Evolutionary conservation across 352 stramenopile species (phyloP).

Genomic region (Phytophthora crassamura): DNA sequence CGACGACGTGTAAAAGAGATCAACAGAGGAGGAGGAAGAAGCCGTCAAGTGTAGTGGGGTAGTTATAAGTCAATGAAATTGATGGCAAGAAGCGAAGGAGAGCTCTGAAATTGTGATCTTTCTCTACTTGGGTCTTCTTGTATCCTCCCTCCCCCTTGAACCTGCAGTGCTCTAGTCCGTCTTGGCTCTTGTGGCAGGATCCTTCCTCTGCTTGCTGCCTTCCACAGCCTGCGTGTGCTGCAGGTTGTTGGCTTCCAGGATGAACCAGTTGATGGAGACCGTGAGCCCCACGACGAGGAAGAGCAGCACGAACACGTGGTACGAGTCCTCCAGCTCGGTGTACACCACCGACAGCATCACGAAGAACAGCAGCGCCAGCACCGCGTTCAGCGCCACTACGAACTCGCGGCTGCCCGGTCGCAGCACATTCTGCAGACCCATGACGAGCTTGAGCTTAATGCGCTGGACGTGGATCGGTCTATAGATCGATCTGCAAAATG

Average conservation of each 20-base stretch:
- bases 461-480: no score
- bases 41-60: constrained; percentile 3
- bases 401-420: constrained; percentile 80
- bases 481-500: no score
- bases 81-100: not conserved
- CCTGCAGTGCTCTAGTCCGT: constrained; percentile 50
- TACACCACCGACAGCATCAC: constrained; percentile 83
- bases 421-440: constrained; percentile 54
- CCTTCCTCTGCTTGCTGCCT: constrained; percentile 15
- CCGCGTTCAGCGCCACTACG: constrained; percentile 72
- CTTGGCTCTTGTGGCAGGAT: constrained; percentile 42
- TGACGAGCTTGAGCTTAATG: not conserved
- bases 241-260: constrained; percentile 76
- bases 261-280: constrained; percentile 89
- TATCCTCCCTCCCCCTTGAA: not conserved
- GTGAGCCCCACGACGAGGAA: constrained; percentile 85
- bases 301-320: constrained; percentile 85
- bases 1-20: constrained; percentile 52
- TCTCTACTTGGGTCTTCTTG: constrained; percentile 4
- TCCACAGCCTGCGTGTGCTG: constrained; percentile 44
- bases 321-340: constrained; percentile 82
- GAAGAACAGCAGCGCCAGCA: constrained; percentile 71
- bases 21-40: not conserved
- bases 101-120: not conserved
- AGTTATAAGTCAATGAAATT: constrained; percentile 20